Conservation (phyloP, 345 rosid genomes). For the Anastatica hierochuntica region DNA sequence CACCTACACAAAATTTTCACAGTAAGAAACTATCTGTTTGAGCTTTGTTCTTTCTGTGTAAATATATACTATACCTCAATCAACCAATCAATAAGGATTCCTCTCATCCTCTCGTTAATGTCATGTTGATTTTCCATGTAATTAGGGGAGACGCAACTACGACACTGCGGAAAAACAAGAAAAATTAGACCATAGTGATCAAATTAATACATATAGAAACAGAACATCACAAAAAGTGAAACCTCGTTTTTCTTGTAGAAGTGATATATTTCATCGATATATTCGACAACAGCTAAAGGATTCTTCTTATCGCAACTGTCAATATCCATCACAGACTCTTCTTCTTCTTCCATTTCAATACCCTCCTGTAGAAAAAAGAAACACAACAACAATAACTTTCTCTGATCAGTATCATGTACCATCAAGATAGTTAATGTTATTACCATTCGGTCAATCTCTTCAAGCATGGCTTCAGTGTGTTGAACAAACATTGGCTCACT, state of each 20-base stretch:
- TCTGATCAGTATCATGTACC: too few relatives aligned
- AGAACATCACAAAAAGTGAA: neutral
- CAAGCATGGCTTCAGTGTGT: slow-evolving; percentile 83
- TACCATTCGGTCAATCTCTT: slow-evolving; percentile 88
- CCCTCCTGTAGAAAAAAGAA: slow-evolving; percentile 44
- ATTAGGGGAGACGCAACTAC: slow-evolving; percentile 40
- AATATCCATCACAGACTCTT: slow-evolving; percentile 53
- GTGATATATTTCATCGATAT: slow-evolving; percentile 53
- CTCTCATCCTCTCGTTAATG: slow-evolving; percentile 89
- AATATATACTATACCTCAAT: slow-evolving; percentile 54
- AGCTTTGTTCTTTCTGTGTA: neutral
- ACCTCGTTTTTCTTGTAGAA: slow-evolving; percentile 85
- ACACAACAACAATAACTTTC: too few relatives aligned
- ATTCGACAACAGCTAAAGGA: slow-evolving; percentile 76
- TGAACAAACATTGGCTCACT: slow-evolving; percentile 78
- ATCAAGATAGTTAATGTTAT: neutral
- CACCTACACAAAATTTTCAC: slow-evolving; percentile 38
- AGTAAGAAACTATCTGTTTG: neutral
- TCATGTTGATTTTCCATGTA: slow-evolving; percentile 75
- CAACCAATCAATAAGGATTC: slow-evolving; percentile 84
- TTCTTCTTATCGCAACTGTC: slow-evolving; percentile 58
- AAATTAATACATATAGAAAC: neutral
- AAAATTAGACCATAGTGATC: neutral
- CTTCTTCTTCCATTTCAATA: slow-evolving; percentile 67
- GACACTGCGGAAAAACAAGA: slow-evolving; percentile 34